Percentiles rank a stretch among this genome's conserved stretches.
These are phyloP conservation scores for Mentha longifolia DNA, from an alignment of 257 asterid species.

Conservation along the genomic window DNA sequence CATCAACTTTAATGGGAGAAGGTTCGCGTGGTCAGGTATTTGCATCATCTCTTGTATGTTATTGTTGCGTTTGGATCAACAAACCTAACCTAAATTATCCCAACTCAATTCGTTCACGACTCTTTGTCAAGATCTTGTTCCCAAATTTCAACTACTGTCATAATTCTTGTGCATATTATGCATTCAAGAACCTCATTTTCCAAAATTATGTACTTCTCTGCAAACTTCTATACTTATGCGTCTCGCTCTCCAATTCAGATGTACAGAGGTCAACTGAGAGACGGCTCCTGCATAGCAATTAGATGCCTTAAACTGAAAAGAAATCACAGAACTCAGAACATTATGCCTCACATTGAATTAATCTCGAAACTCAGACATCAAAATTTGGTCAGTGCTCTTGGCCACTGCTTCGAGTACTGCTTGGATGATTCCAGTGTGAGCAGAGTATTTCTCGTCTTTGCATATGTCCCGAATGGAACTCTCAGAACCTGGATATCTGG, in stretches of 20 bases:
- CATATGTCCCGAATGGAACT: conserved; percentile 77
- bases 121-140: no score
- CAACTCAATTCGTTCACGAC: no score
- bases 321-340: conserved; percentile 57
- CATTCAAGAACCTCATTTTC: no score
- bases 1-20: conserved; percentile 68
- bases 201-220: neutral
- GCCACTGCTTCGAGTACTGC: conserved; percentile 91
- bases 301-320: conserved; percentile 70
- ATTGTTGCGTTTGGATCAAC: neutral
- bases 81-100: neutral
- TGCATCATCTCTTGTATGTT: neutral
- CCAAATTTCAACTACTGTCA: no score
- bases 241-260: conserved; percentile 50
- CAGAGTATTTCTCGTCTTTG: conserved; percentile 80
- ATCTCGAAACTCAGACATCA: conserved; percentile 82
- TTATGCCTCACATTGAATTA: conserved; percentile 77
- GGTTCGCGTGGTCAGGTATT: conserved; percentile 76
- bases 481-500: conserved; percentile 91
- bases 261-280: conserved; percentile 75
- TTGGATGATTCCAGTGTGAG: conserved; percentile 84
- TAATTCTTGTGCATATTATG: no score
- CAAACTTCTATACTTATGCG: conserved; percentile 3
- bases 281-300: conserved; percentile 66
- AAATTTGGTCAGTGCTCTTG: conserved; percentile 81